These are phyloP conservation scores for Pholiota molesta DNA, from an alignment of 768 basidiomycete species.

Conservation along the genomic window DNA sequence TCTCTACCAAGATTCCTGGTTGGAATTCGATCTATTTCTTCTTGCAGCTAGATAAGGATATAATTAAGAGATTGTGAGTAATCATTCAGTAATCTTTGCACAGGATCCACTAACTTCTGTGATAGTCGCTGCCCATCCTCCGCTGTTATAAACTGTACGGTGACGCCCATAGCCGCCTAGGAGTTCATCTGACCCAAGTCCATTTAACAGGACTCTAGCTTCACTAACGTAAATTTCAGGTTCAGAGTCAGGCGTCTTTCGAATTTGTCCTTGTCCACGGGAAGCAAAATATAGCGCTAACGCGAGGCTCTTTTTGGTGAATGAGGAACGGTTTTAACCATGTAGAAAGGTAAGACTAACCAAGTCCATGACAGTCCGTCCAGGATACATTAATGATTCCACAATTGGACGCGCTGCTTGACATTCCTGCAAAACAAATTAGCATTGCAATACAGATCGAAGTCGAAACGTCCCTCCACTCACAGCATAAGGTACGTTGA, in stretches of 20 bases:
- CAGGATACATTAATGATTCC: conserved; percentile 77
- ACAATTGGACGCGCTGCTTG: conserved; percentile 55
- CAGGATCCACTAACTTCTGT: conserved; percentile 61
- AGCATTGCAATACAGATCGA: background rate
- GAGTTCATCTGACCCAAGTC: conserved; percentile 94
- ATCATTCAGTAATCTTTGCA: background rate
- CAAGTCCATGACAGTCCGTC: conserved; percentile 87
- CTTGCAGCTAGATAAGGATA: conserved; percentile 64
- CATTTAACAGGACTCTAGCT: conserved; percentile 85
- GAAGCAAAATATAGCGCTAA: conserved; percentile 94
- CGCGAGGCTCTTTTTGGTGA: conserved; percentile 72
- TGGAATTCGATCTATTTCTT: conserved; percentile 87
- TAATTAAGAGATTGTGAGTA: background rate
- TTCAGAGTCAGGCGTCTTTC: conserved; percentile 34
- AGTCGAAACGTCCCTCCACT: conserved; percentile 10
- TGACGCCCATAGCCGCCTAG: conserved; percentile 94
- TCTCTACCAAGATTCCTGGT: conserved; percentile 91
- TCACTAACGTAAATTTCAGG: conserved; percentile 63
- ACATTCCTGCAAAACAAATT: conserved; percentile 57
- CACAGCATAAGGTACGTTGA: conserved; percentile 84
- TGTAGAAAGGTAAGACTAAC: conserved; percentile 48
- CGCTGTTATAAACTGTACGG: conserved; percentile 66
- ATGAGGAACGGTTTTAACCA: background rate
- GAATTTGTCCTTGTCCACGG: conserved; percentile 68
- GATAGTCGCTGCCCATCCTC: conserved; percentile 77